Evolutionary conservation across 2,329 filamentous ascomycete genomes (phyloP), one percentile per base, ranked within the genome.

Genomic region (Epichloe aotearoae): DNA sequence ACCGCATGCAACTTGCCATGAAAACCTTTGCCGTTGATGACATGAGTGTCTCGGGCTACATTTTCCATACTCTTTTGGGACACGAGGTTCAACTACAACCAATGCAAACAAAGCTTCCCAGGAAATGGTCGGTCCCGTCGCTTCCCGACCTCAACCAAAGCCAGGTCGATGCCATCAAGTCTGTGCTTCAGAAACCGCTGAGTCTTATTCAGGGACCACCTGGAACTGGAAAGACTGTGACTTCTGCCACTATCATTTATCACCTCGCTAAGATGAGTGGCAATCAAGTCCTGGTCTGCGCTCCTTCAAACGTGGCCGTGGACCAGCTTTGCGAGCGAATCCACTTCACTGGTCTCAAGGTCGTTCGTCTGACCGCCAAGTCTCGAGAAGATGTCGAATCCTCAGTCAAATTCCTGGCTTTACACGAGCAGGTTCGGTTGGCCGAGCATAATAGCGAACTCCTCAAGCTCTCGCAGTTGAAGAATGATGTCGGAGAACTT

Each of bases 1-100:
- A 98, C 63, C 90, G 93, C 56, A 98, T 98, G 93, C 93, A 98
- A 67, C 82, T 90, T 57, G 94, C 93, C 50, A 97, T 98, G 91
- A 97, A 96, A 75, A 97, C 88, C 0, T 98, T 98, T 64, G 93
- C 93, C 5, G 83, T 97, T 43, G 91, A 98, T 59, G 93, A 98
- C 68, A 87, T 95, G 85, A 96, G 90, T 62, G 91, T 98, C 42
- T 97, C 93, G 20, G 93, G 93, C 38, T 98, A 96, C 69, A 95
- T 98, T 57, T 98, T 97, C 73, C 93, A 98, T 66, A 93, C 93
- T 57, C 78, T 98, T 20, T 80, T 98, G 34, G 93, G 93, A 50
- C 89, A 97, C 62, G 91, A 97, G 64, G 93, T 97, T 53, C 88
- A 89, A 30, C 83, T 91, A 39, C 90, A 89, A 48, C 89, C 91